Evolutionary conservation across 345 rosid species (phyloP), one percentile per base, ranked within the genome.

Genomic region (Bretschneidera sinensis): DNA sequence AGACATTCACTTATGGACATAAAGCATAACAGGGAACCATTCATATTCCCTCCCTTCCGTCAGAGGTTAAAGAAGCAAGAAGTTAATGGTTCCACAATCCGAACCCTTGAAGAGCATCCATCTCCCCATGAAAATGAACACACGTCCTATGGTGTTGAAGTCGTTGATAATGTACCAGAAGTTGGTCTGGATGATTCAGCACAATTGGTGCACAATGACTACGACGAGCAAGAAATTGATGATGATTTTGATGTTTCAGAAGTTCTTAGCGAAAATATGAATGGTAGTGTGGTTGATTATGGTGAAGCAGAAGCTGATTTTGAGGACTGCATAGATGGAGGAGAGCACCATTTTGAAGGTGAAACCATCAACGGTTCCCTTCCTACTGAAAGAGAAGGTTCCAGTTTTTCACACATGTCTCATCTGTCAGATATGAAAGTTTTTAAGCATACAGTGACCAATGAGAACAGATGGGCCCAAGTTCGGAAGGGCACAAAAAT

Each of bases 1-100:
- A 85, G 94, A 69, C 85, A 85, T 74, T 85, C 92, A 61, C 86
- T 92, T 64, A 84, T 92, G 97, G 96, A 84, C 73, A 86, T 92
- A 66, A 85, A 77, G 74, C 73, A 78, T 64, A 78, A 71, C 59
- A 81, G 90, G 76, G 96, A 78, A 64, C 99, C 99, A 45, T 87
- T 85, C 68, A 76, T 89, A 68, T 87, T 89, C 64, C 92, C 94
- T 74, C 97, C 97, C 45, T 92, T 89, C 78, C 72, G 81, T 75
- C 81, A 60, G 54, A 66, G 53, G 69, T 77, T 35, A 59, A 80
- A 81, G 73, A 83, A 80, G 68, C 71, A 52, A 58, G 72, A 71
- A 69, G 65, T 67, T 31, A 75, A 76, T 68, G 68, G 78, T 56
- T 79, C 77, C 54, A 76, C 49, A 21, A 56, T 67, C 49, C 74